Evolutionary conservation across 495 filamentous ascomycete species (phyloP).

Genomic region (Penicillium arizonense): DNA sequence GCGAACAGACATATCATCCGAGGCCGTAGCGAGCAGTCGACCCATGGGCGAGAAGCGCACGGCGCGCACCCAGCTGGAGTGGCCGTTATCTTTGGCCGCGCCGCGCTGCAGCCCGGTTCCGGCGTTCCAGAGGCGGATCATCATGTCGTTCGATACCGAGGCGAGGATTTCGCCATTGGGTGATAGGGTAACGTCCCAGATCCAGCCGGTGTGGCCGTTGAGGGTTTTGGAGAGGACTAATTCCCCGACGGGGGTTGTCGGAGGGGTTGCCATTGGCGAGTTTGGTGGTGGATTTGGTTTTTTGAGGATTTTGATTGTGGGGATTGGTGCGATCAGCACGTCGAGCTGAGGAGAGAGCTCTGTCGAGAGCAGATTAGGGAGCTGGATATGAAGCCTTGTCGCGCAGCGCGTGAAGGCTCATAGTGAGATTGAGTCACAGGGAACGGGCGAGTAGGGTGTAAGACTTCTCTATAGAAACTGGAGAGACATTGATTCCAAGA

Average conservation of each 20-base stretch:
- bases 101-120: conserved; percentile 6
- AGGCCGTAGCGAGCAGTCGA: conserved; percentile 6
- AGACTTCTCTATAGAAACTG: too few species aligned
- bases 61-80: conserved; percentile 4
- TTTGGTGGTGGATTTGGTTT: not conserved
- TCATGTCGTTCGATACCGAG: conserved; percentile 9
- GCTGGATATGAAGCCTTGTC: not conserved
- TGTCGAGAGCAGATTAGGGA: not conserved
- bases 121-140: conserved; percentile 8
- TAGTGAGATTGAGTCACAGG: conserved; percentile 3
- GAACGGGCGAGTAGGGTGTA: not conserved
- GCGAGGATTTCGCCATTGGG: conserved; percentile 6
- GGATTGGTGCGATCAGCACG: not conserved
- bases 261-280: not conserved
- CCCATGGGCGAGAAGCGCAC: conserved; percentile 6
- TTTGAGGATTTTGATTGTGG: not conserved
- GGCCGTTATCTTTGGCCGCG: conserved; percentile 3
- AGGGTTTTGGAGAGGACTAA: conserved; percentile 4
- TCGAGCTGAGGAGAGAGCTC: not conserved
- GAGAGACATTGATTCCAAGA: too few species aligned
- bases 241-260: not conserved
- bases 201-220: conserved; percentile 5
- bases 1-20: conserved; percentile 7
- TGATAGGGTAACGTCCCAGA: conserved; percentile 4
- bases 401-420: conserved; percentile 3